Evolutionary conservation across 2,329 filamentous ascomycete species (phyloP).

Genomic region (Cytospora piceicola): DNA sequence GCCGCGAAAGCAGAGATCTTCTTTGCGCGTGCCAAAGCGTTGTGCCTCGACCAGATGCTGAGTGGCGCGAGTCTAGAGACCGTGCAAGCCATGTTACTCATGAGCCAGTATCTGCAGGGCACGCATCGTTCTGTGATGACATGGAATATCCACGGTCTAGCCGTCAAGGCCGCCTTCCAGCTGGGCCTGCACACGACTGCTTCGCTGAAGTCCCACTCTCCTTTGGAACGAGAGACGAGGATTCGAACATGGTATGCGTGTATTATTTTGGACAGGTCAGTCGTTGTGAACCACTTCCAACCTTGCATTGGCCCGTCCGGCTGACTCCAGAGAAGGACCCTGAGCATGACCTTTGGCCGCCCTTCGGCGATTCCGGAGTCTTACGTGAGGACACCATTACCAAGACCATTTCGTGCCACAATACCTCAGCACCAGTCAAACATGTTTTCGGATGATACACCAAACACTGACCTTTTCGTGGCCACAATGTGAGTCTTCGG

Average conservation of each 20-base stretch:
- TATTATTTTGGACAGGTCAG: constrained; percentile 49
- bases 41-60: constrained; percentile 48
- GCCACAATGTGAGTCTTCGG: constrained; percentile 39
- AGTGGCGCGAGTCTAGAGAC: constrained; percentile 50
- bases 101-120: constrained; percentile 57
- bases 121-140: constrained; percentile 57
- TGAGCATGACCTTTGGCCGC: constrained; percentile 57
- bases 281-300: neutral
- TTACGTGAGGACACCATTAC: constrained; percentile 46
- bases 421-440: neutral
- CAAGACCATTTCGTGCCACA: constrained; percentile 28
- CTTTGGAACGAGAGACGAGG: constrained; percentile 50
- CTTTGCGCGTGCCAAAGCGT: constrained; percentile 47
- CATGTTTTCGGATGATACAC: constrained; percentile 12
- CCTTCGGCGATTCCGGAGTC: constrained; percentile 50
- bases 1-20: constrained; percentile 48
- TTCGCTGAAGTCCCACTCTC: constrained; percentile 41
- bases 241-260: constrained; percentile 56
- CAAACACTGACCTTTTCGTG: constrained; percentile 38
- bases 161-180: constrained; percentile 54
- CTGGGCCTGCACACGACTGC: constrained; percentile 54
- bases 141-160: constrained; percentile 58
- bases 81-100: constrained; percentile 54
- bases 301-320: no score
- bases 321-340: constrained; percentile 38